These are phyloP conservation scores for Phytopythium montanum DNA, from an alignment of 352 stramenopile genomes.

Conservation along the genomic window DNA sequence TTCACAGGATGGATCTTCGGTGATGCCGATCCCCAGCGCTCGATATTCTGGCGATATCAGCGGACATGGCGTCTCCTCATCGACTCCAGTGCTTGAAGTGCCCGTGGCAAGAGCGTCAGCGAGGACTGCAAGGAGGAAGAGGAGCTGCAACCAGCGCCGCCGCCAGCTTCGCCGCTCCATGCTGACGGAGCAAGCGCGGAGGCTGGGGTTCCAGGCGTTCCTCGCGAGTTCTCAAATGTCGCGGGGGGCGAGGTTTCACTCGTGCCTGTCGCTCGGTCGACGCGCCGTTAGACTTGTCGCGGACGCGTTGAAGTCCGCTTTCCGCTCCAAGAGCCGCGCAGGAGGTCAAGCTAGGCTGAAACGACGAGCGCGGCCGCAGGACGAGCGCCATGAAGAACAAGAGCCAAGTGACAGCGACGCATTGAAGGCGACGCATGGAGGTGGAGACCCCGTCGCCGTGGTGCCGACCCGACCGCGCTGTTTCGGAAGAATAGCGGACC, in stretches of 20 bases:
- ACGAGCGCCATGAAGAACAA: background rate
- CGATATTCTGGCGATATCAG: background rate
- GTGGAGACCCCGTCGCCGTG: no score
- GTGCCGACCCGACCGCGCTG: background rate
- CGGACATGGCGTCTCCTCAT: background rate
- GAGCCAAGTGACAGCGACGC: background rate
- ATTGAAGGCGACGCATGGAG: background rate
- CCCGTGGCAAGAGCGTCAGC: background rate
- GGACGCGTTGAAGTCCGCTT: background rate
- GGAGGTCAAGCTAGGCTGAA: background rate
- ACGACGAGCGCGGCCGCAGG: background rate
- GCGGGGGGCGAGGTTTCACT: background rate
- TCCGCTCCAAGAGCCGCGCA: background rate
- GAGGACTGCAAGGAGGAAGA: background rate
- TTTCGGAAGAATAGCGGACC: background rate
- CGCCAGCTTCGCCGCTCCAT: background rate
- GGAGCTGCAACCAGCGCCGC: background rate
- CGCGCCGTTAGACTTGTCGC: background rate
- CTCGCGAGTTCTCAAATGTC: constrained; percentile 3
- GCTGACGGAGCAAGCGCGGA: background rate
- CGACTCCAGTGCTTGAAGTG: background rate
- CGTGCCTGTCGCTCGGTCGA: background rate
- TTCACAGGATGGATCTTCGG: constrained; percentile 1
- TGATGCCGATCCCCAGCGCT: constrained; percentile 4
- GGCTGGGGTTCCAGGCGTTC: background rate